These are phyloP conservation scores for Silybum marianum DNA, from an alignment of 129 eudicot species.

Conservation along the genomic window DNA sequence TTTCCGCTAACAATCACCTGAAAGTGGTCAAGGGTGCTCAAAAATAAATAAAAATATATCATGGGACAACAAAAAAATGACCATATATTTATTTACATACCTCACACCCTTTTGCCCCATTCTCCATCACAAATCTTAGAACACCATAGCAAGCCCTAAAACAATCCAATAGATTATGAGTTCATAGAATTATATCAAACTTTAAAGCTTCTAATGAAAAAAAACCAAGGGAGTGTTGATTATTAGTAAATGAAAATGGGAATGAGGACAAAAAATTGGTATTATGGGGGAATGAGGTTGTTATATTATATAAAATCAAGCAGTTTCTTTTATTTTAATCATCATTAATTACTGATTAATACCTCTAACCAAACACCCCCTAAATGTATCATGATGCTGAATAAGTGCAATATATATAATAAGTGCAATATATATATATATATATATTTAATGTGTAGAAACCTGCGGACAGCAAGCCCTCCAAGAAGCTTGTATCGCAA, in stretches of 20 bases:
- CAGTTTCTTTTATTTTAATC: too few relatives aligned
- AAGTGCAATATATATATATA: not conserved
- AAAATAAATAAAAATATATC: not conserved
- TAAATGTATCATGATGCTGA: not conserved
- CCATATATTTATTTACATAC: constrained; percentile 17
- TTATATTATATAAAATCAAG: too few relatives aligned
- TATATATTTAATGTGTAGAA: not conserved
- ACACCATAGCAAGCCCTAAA: constrained; percentile 71
- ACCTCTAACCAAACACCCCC: too few relatives aligned
- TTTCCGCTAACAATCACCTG: constrained; percentile 74
- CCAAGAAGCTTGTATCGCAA: constrained; percentile 4
- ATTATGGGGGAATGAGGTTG: too few relatives aligned
- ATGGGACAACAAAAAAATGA: not conserved
- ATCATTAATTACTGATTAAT: too few relatives aligned
- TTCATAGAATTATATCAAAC: not conserved
- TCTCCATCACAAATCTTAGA: constrained; percentile 61
- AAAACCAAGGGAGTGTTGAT: too few relatives aligned
- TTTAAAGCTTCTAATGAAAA: too few relatives aligned
- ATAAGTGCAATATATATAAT: not conserved
- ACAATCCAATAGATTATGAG: not conserved
- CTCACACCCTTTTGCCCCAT: constrained; percentile 77
- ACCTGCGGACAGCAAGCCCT: not conserved
- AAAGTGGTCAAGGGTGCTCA: not conserved
- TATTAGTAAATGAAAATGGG: too few relatives aligned
- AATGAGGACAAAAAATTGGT: too few relatives aligned